Evolutionary conservation across 2,329 filamentous ascomycete species (phyloP), one percentile per base, ranked within the genome.

Genomic region (Lachnellula occidentalis): DNA sequence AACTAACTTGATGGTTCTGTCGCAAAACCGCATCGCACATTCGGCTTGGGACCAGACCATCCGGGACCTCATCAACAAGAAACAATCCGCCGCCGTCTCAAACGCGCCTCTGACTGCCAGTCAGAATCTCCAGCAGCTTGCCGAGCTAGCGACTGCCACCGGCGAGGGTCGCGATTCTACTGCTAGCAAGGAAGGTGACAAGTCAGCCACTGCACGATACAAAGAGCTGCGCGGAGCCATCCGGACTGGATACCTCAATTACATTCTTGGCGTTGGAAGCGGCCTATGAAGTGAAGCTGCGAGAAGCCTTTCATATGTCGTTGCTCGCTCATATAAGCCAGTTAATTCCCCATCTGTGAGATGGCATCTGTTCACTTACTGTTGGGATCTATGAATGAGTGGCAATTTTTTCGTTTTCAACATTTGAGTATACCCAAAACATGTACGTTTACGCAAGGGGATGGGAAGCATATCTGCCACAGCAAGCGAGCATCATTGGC

Each of bases 21-120:
- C 79, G 5, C 80, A 86, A 34, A 77, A 74, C 62, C 76, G 69
- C 58, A 73, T 73, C 55, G 76, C 67, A 59, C 77, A 67, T 39
- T 73, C 69, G 54, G 77, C 76, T 3, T 87, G 83, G 82, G 82
- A 86, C 58, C 72, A 72, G 6, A 75, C 76, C 19, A 75, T 84
- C 17, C 72, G 77, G 54, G 75, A 79, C 43, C 71, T 77, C 57
- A 78, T 87, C 39, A 58, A 51, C 12, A 55, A 46, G 49, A 50
- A 55, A 24, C 50, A 55, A 42, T 47, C 50, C 27, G n/a, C 34
- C 27, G 5, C 45, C 21, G 45, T 19, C 11, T 43, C 60, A 27
- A 61, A 54, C 39, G 54, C 62, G 47, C 56, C 58, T 48, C 51
- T 61, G 19, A 61, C 61, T n/a, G 60, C 64, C 6, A 62, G 55